Conservation (phyloP, 345 rosid genomes). For the Pugionium cornutum region DNA sequence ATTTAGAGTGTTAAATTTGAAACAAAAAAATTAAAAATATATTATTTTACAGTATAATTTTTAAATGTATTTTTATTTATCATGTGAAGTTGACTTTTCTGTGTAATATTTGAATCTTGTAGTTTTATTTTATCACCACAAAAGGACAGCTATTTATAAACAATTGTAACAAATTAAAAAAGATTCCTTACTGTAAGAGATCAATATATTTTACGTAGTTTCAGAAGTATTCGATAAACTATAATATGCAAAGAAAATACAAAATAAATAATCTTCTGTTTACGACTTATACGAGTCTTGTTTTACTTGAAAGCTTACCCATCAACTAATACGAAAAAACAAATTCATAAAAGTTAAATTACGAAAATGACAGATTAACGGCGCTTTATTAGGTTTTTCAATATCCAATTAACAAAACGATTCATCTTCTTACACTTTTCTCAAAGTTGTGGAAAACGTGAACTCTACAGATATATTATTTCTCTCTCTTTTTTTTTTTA, state of each 20-base stretch:
- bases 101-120: neutral
- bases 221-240: neutral
- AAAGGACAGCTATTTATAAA: slow-evolving; percentile 10
- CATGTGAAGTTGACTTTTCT: slow-evolving; percentile 7
- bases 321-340: slow-evolving; percentile 31
- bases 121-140: slow-evolving; percentile 6
- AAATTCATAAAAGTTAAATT: neutral
- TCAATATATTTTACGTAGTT: neutral
- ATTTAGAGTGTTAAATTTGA: too few species aligned
- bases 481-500: too few species aligned
- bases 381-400: slow-evolving; percentile 11
- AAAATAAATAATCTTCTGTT: neutral
- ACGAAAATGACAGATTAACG: slow-evolving; percentile 37
- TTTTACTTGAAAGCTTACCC: slow-evolving; percentile 29
- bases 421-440: slow-evolving; percentile 28
- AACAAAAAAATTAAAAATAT: too few species aligned
- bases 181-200: neutral
- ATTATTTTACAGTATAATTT: too few species aligned
- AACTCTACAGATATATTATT: slow-evolving; percentile 1
- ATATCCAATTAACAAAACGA: slow-evolving; percentile 17
- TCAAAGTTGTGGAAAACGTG: slow-evolving; percentile 22
- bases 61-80: too few species aligned
- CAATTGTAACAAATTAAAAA: neutral
- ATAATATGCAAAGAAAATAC: neutral
- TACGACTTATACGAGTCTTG: neutral